Percentiles rank a stretch among this genome's conserved stretches.
phyloP scores from a whole-genome alignment of 202 grass and related monocot species.

The Carex sylvatica region DNA sequence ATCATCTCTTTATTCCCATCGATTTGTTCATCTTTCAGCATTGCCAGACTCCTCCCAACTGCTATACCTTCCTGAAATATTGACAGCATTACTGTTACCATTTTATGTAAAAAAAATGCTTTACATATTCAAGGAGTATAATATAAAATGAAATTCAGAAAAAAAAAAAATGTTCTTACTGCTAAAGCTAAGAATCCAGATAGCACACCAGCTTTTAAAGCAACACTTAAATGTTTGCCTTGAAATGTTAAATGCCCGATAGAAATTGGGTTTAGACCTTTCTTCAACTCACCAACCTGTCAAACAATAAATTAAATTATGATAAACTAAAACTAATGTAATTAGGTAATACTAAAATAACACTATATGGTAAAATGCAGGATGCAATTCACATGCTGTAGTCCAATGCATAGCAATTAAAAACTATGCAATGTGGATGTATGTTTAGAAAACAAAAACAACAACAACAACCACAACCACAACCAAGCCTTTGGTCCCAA shows the following conservation, averaged over 20 bases:
- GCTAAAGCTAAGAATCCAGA: conserved; percentile 79
- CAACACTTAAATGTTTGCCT: conserved; percentile 31
- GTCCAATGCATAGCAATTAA: background rate
- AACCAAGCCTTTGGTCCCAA: too few species aligned
- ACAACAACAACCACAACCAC: too few species aligned
- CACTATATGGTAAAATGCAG: background rate
- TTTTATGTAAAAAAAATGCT: background rate
- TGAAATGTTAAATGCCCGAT: conserved; percentile 58
- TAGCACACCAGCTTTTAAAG: conserved; percentile 66
- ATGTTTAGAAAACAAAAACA: too few species aligned
- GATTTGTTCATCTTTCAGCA: conserved; percentile 90
- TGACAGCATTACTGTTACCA: background rate
- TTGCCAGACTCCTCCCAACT: conserved; percentile 72
- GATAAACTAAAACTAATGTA: background rate
- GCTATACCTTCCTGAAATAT: conserved; percentile 86
- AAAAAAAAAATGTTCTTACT: conserved; percentile 40
- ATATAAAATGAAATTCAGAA: background rate
- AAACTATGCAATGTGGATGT: too few species aligned
- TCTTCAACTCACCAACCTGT: conserved; percentile 88
- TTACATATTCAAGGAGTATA: background rate
- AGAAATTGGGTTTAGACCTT: conserved; percentile 83
- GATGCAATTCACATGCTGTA: background rate
- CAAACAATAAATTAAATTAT: background rate
- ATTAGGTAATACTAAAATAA: background rate
- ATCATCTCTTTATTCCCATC: conserved; percentile 99